Conservation (phyloP, 306 rosid species). For the Malus domestica region ASM211411v1 NC_041803.1:622001-622500, state of each 20-base stretch:
- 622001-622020: slow-evolving; percentile 40
- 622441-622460: slow-evolving; percentile 23
- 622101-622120: slow-evolving; percentile 39
- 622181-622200: neutral
- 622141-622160: too few relatives aligned
- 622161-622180: neutral
- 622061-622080: slow-evolving; percentile 39
- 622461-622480: slow-evolving; percentile 26
- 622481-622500: slow-evolving; percentile 18
- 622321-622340: neutral
- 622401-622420: slow-evolving; percentile 33
- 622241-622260: neutral
- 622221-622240: too few relatives aligned
- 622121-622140: slow-evolving; percentile 12
- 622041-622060: slow-evolving; percentile 71
- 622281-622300: neutral
- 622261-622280: neutral
- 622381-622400: slow-evolving; percentile 26
- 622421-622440: slow-evolving; percentile 18
- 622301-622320: neutral
- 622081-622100: slow-evolving; percentile 59
- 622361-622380: slow-evolving; percentile 39
- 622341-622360: neutral
- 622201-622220: neutral
- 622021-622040: slow-evolving; percentile 73